phyloP scores from a whole-genome alignment of 257 asterid genomes.

The Anisodus acutangulus region DNA sequence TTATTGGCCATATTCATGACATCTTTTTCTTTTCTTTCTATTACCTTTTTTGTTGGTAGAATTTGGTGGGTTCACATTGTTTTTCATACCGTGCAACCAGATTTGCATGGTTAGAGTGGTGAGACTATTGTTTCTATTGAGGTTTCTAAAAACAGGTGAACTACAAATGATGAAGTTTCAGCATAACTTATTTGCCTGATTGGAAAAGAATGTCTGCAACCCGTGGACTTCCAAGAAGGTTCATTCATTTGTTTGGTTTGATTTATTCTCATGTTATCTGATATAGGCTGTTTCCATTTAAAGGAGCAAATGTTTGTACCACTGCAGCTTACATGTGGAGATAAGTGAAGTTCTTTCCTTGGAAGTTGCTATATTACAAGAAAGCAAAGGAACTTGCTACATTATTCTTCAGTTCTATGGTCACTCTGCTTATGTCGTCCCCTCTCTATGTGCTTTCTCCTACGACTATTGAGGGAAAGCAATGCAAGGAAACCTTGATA shows the following conservation, averaged over 20 bases:
- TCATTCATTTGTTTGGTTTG: slow-evolving; percentile 14
- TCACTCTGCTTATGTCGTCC: background rate
- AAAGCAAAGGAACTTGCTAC: slow-evolving; percentile 4
- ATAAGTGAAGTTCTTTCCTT: background rate
- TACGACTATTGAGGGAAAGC: background rate
- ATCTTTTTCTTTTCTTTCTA: background rate
- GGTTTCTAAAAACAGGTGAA: background rate
- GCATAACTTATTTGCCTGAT: background rate
- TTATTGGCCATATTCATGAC: background rate
- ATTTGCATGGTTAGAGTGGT: background rate
- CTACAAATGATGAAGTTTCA: background rate
- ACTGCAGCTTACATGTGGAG: background rate
- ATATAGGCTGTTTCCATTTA: slow-evolving; percentile 2
- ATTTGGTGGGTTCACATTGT: background rate
- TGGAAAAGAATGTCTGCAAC: slow-evolving; percentile 17
- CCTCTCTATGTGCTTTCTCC: background rate
- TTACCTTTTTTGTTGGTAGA: background rate
- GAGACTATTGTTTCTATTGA: slow-evolving; percentile 3
- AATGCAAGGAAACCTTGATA: background rate
- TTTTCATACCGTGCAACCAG: background rate
- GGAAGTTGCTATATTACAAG: background rate
- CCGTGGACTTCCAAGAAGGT: slow-evolving; percentile 5
- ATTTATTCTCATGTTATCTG: slow-evolving; percentile 13
- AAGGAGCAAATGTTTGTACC: background rate
- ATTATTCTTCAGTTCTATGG: slow-evolving; percentile 8